Evolutionary conservation across 768 basidiomycete genomes (phyloP).

Genomic region (Xanthoconium stramineum): DNA sequence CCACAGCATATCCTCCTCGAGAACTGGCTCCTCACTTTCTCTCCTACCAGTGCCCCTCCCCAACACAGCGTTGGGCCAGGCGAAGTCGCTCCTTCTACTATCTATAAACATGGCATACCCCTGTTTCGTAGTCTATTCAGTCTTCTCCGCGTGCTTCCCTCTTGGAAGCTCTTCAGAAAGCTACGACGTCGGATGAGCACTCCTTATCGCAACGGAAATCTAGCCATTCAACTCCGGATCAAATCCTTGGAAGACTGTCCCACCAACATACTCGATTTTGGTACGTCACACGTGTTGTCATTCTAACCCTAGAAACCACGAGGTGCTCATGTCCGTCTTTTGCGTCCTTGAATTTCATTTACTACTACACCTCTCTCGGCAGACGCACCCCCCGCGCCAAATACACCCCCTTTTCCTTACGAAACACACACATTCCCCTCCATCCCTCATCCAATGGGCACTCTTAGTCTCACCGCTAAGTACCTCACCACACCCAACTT

Average conservation of each 20-base stretch:
- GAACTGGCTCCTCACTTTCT: conserved; percentile 58
- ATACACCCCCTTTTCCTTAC: conserved; percentile 42
- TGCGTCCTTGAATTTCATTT: conserved; percentile 8
- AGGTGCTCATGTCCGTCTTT: conserved; percentile 32
- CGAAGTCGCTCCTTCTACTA: conserved; percentile 66
- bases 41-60: conserved; percentile 18
- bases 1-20: conserved; percentile 72
- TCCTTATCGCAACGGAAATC: conserved; percentile 39
- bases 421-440: conserved; percentile 60
- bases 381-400: conserved; percentile 41
- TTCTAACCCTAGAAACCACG: conserved; percentile 26
- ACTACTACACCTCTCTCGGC: conserved; percentile 1
- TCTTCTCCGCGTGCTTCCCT: conserved; percentile 67
- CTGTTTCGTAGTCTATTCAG: conserved; percentile 73
- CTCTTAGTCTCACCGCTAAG: conserved; percentile 55
- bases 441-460: conserved; percentile 66
- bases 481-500: conserved; percentile 70
- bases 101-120: conserved; percentile 84
- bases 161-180: conserved; percentile 70
- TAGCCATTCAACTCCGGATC: conserved; percentile 49
- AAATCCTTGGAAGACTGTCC: conserved; percentile 32
- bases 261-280: conserved; percentile 34
- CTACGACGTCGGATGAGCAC: conserved; percentile 42
- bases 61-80: conserved; percentile 26
- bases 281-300: conserved; percentile 32